These are phyloP conservation scores for Trichoderma breve DNA, from an alignment of 2,329 filamentous ascomycete genomes.

Conservation along the genomic window DNA sequence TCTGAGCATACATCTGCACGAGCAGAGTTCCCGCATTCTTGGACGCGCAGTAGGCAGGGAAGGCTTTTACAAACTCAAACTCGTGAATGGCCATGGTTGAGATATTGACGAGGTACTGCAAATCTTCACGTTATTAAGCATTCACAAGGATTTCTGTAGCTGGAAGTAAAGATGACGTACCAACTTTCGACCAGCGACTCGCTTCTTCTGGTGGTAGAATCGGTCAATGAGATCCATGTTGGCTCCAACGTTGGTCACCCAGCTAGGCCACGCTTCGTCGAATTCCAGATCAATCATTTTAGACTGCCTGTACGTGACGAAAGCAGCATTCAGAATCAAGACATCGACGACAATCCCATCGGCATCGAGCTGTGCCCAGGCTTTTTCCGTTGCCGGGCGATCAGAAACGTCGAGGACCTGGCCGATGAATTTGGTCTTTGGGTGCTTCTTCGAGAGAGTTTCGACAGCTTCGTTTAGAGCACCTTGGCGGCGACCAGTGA, in stretches of 20 bases:
- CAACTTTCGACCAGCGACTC: conserved; percentile 22
- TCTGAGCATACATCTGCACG: conserved; percentile 36
- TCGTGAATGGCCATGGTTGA: conserved; percentile 26
- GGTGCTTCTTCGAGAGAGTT: background rate
- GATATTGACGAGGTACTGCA: conserved; percentile 1
- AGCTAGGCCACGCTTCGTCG: conserved; percentile 20
- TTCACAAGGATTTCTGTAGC: background rate
- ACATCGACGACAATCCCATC: conserved; percentile 27
- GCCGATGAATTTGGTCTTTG: conserved; percentile 10
- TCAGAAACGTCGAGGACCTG: conserved; percentile 26
- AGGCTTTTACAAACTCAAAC: conserved; percentile 13
- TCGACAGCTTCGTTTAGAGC: background rate
- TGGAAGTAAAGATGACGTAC: conserved; percentile 15
- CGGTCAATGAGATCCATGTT: conserved; percentile 24
- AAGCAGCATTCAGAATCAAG: conserved; percentile 26
- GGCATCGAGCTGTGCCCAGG: conserved; percentile 33
- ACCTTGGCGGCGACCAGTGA: conserved; percentile 37
- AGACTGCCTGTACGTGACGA: background rate
- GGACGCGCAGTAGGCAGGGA: conserved; percentile 33
- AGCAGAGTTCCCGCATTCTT: conserved; percentile 36
- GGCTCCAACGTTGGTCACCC: conserved; percentile 19
- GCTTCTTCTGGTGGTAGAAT: conserved; percentile 36
- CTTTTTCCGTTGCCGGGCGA: conserved; percentile 24
- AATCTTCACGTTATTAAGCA: background rate
- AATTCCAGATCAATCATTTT: conserved; percentile 18